Evolutionary conservation across 805 yeast species (phyloP).

Genomic region (Nematodospora valgi): DNA sequence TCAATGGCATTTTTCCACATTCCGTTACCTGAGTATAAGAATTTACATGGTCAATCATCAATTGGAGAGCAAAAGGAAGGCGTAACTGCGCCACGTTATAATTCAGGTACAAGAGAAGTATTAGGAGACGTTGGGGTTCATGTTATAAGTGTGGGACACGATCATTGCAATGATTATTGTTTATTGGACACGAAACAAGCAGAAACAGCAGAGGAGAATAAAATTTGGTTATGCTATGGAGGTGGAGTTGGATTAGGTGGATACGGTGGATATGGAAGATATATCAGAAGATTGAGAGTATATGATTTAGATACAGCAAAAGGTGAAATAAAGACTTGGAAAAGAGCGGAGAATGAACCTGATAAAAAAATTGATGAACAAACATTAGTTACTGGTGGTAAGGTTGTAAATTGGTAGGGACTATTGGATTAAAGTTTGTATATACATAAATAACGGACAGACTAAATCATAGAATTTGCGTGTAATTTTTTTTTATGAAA

Average conservation of each 20-base stretch:
- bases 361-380: constrained; percentile 48
- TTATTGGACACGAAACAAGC: constrained; percentile 46
- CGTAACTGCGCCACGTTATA: constrained; percentile 71
- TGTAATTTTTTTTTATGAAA: too few species aligned
- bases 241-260: constrained; percentile 96
- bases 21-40: constrained; percentile 81
- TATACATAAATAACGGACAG: too few species aligned
- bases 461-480: too few species aligned
- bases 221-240: constrained; percentile 87
- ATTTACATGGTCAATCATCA: constrained; percentile 35
- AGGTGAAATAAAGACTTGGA: constrained; percentile 62
- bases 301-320: constrained; percentile 59
- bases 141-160: constrained; percentile 86
- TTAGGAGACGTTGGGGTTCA: constrained; percentile 67
- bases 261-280: constrained; percentile 89
- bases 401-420: constrained; percentile 11
- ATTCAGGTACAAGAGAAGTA: constrained; percentile 61
- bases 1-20: constrained; percentile 94
- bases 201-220: constrained; percentile 18
- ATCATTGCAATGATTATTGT: constrained; percentile 93
- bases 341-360: constrained; percentile 58
- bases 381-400: constrained; percentile 45
- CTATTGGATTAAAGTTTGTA: too few species aligned
- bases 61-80: constrained; percentile 71
- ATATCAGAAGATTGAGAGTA: constrained; percentile 71